Evolutionary conservation across 106 monocot species (phyloP).

Genomic region (Allium fistulosum): DNA sequence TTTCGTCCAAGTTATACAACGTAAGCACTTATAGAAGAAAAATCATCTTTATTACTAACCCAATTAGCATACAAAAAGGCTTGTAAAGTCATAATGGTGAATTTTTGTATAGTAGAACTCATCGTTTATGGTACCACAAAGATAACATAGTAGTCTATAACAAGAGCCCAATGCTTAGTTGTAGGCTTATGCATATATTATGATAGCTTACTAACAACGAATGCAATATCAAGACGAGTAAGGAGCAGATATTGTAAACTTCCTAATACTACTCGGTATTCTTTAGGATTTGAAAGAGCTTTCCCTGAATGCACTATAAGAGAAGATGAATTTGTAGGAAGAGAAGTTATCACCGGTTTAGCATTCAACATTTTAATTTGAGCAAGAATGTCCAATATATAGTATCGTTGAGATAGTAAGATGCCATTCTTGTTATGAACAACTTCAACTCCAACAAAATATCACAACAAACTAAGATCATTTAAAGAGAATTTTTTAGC

Average conservation of each 20-base stretch:
- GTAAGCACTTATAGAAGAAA: no score
- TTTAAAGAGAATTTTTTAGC: no score
- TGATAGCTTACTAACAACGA: no score
- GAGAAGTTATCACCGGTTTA: background rate
- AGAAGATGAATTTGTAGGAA: background rate
- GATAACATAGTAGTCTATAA: no score
- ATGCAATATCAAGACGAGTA: background rate
- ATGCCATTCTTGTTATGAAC: background rate
- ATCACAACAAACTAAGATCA: background rate
- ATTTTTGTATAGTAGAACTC: no score
- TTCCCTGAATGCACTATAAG: background rate
- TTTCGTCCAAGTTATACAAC: no score
- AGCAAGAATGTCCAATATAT: background rate
- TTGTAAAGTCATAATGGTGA: no score
- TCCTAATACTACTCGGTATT: background rate
- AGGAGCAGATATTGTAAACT: background rate
- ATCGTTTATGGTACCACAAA: no score
- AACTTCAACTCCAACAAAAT: background rate
- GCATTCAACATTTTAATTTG: background rate
- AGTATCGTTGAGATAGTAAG: background rate
- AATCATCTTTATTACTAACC: no score
- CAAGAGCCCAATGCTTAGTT: no score
- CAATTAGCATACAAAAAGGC: no score
- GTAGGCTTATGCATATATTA: no score
- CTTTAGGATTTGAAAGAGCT: background rate